A percentile compares a stretch with the other conserved stretches of the same genome.
Evolutionary conservation across 768 basidiomycete genomes (phyloP).

Genomic region (Suillus luteus): DNA sequence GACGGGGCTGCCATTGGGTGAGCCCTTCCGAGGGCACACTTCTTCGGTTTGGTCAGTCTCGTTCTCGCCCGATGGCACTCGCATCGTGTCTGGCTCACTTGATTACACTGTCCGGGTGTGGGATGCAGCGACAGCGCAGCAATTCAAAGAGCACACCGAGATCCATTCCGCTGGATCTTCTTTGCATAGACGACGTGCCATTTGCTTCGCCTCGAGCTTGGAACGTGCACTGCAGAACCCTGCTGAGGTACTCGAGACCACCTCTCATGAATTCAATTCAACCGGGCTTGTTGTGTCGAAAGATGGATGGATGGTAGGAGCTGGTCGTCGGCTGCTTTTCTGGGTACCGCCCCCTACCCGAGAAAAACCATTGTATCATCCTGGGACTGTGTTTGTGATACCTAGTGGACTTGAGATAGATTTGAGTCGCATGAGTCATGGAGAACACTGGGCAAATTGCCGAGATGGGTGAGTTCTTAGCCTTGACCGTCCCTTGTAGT

Average conservation of each 20-base stretch:
- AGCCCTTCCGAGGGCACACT: too few relatives aligned
- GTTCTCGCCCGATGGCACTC: conserved; percentile 21
- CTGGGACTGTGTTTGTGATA: background rate
- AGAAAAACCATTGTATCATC: background rate
- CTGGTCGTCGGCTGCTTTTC: background rate
- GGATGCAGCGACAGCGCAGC: conserved; percentile 15
- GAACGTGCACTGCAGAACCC: background rate
- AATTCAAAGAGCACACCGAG: background rate
- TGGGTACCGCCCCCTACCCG: background rate
- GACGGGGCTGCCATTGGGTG: too few relatives aligned
- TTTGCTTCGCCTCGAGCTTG: conserved; percentile 1
- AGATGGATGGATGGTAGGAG: background rate
- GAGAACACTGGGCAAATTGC: background rate
- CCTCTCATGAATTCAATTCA: too few relatives aligned
- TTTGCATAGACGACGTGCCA: background rate
- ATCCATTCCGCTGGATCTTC: background rate
- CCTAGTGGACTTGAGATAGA: background rate
- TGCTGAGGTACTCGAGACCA: background rate
- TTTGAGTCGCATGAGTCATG: background rate
- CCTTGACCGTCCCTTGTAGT: background rate
- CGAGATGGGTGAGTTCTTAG: background rate
- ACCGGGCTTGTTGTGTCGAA: too few relatives aligned
- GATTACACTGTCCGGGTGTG: conserved; percentile 23
- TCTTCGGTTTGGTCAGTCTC: conserved; percentile 8
- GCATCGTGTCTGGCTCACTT: conserved; percentile 21